Base-by-base conservation (phyloP, 2,329 filamentous ascomycete genomes). In the Juglanconis juglandina region DNA sequence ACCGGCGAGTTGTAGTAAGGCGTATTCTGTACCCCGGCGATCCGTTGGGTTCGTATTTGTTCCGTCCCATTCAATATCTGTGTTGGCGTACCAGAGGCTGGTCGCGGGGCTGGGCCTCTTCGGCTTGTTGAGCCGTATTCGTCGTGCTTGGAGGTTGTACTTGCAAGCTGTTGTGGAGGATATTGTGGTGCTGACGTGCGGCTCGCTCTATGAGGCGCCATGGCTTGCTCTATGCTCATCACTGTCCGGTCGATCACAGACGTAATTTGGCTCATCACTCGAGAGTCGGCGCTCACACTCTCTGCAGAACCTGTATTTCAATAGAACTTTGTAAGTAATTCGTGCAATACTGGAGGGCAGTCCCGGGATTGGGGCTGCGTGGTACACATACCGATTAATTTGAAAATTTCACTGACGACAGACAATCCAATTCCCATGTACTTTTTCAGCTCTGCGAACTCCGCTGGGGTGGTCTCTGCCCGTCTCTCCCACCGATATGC, bases 371-470 rank as follows among this genome's bases (percentile, higher is more conserved):
- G 7, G 34, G 8, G 5, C 4, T 13, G 8, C 32, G 3, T 30
- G 17, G 7, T 41, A 3, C 5, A 41, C 55, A 34, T 77, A 90
- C 89, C 88, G 47, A 91, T 74, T n/a, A 91, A 75, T 44, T 77
- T 76, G 24, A 87, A 85, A 52, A 87, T 85, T 60, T 91, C 87
- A 34, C 81, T 81, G 64, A 94, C 81, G 47, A 93, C 82, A 39
- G 80, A 78, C 52, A 91, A 75, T 87, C 90, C 93, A 30, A 79
- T 73, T 37, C 83, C 79, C 87, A 92, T 92, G 56, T 92, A 88
- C 8, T 77, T 73, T 63, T 81, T 82, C 53, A 94, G 75, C n/a
- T 73, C 73, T 14, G 79, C 76, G 56, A 92, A 75, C 60, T 90
- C 85, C 1, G 78, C 77, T 0, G 78, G 73, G 0, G 82, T 85